Evolutionary conservation across 257 asterid genomes (phyloP).

Genomic region (Primulina huaijiensis): DNA sequence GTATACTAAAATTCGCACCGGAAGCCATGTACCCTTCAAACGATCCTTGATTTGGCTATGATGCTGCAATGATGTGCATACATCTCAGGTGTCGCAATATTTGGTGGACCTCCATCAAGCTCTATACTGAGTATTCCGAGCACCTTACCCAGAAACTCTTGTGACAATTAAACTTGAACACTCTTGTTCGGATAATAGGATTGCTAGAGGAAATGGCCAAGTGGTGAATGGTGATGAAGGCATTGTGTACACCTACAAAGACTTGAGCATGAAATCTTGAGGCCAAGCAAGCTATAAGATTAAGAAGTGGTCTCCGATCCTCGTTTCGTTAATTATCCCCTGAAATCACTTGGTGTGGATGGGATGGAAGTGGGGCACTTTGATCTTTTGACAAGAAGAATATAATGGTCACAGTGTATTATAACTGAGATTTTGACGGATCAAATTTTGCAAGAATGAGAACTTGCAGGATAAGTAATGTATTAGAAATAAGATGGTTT

Average conservation of each 20-base stretch:
- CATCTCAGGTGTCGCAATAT: conserved; percentile 69
- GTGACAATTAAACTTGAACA: not conserved
- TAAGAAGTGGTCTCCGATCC: not conserved
- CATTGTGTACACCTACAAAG: conserved; percentile 47
- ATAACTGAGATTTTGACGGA: not conserved
- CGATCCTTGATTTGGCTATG: conserved; percentile 13
- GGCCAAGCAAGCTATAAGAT: not conserved
- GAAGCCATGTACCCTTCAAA: not conserved
- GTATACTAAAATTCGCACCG: too few species aligned
- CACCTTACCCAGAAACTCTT: not conserved
- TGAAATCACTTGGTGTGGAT: not conserved
- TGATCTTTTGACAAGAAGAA: conserved; percentile 1
- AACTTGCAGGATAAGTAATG: conserved; percentile 20
- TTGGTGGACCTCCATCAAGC: conserved; percentile 85
- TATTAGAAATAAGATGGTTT: not conserved
- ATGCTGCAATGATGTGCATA: conserved; percentile 9
- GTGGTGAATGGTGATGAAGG: conserved; percentile 48
- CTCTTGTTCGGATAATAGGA: conserved; percentile 29
- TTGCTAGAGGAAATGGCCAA: conserved; percentile 53
- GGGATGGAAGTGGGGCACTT: not conserved
- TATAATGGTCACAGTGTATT: conserved; percentile 17
- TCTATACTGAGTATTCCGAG: conserved; percentile 50
- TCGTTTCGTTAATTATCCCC: not conserved
- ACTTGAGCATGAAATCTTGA: conserved; percentile 14
- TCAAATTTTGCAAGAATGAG: conserved; percentile 15